Evolutionary conservation across 371 early-diverging fungal species (phyloP), one percentile per base, ranked within the genome.

Genomic region (Dipsacomyces acuminosporus): DNA sequence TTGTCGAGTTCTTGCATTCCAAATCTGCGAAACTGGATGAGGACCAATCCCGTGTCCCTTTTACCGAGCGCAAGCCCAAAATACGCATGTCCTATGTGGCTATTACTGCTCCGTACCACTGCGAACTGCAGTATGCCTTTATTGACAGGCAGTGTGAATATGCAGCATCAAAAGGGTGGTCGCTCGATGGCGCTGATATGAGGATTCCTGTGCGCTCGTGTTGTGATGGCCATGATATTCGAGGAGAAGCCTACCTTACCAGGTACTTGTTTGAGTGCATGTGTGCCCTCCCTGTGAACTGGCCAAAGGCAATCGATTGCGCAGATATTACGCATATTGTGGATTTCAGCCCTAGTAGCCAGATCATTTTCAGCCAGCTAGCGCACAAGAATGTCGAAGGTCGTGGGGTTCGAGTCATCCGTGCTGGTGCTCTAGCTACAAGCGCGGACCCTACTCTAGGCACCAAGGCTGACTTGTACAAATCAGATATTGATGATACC

Each of bases 261-360:
- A 34, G 73, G 33, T 80, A 80, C 19, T 72, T 95, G 55, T 83
- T 87, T 13, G 79, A 85, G 43, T 82, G 84, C 61, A 88, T 93
- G 61, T 90, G 87, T 64, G 75, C 76, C 8, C 77, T 75, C 51
- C 85, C 87, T 23, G 86, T 90, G 15, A 76, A 89, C 70, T 95
- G 94, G 94, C 87, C 90, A 54, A 74, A 73, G 17, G 76, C 85
- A 54, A 74, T 79, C 19, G 38, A 18, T 26, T 19, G 22, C 21
- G 7, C 52, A 7, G 38, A 23, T 13, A 22, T 41, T 5, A 87
- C 93, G 19, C 93, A 90, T 66, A 82, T 91, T 25, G 75, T 93
- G 45, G 96, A 95, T 76, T 93, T 93, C 71, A 89, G 91, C 19
- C 90, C 91, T 7, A 89, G 90, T 51, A 89, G 89, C 46, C 66